Evolutionary conservation across 176 grass and related monocot species (phyloP).

Genomic region (Saccharum officinarum): DNA sequence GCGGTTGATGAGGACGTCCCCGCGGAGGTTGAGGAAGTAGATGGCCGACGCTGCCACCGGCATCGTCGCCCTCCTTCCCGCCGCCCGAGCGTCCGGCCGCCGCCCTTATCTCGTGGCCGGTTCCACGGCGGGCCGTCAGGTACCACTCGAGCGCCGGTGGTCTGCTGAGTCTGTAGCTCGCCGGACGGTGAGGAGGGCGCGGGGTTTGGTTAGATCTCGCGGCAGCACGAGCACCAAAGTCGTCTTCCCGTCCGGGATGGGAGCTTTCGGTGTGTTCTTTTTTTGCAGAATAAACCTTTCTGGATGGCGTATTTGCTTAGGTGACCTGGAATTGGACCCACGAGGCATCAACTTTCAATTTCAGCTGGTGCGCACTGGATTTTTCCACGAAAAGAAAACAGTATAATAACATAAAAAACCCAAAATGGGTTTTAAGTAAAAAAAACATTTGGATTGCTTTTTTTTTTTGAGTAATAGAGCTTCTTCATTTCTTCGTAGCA

Average conservation of each 20-base stretch:
- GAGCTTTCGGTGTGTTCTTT: slow-evolving; percentile 4
- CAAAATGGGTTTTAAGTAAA: not conserved
- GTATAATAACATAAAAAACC: too few species aligned
- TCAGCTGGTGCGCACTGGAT: not conserved
- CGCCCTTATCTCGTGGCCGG: not conserved
- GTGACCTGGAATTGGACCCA: slow-evolving; percentile 20
- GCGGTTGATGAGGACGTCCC: slow-evolving; percentile 97
- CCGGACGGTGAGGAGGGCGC: slow-evolving; percentile 34
- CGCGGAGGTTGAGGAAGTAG: slow-evolving; percentile 92
- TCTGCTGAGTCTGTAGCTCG: slow-evolving; percentile 16
- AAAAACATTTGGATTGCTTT: not conserved
- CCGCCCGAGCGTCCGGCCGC: slow-evolving; percentile 29
- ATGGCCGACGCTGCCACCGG: slow-evolving; percentile 91
- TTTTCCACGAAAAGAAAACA: not conserved
- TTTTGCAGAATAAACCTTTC: slow-evolving; percentile 43
- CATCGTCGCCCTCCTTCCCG: slow-evolving; percentile 64
- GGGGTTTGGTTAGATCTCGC: slow-evolving; percentile 47
- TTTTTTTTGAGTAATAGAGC: too few species aligned
- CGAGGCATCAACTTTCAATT: not conserved
- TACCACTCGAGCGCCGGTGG: not conserved
- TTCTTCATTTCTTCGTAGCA: not conserved
- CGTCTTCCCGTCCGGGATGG: slow-evolving; percentile 37
- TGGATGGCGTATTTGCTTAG: slow-evolving; percentile 35
- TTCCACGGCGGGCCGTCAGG: not conserved
- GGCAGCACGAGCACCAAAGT: slow-evolving; percentile 26